A percentile compares a stretch with the other conserved stretches of the same genome.
Evolutionary conservation across 139 green algal species (phyloP).

Genomic region (Picochlorum sp.): DNA sequence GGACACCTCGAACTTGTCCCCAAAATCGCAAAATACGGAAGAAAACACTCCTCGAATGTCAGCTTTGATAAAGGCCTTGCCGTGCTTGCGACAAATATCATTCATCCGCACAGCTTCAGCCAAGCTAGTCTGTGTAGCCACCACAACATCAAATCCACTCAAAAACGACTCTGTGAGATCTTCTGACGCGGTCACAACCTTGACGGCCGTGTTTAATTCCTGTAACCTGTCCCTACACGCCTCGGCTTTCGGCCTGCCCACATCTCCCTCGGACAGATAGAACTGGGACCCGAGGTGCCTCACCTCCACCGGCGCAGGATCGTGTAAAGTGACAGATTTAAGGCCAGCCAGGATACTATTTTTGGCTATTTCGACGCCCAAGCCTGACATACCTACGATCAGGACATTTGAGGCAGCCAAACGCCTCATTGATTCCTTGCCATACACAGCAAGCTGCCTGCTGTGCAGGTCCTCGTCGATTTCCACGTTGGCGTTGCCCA

Average conservation of each 20-base stretch:
- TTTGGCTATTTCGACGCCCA: slow-evolving; percentile 94
- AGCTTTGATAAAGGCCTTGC: slow-evolving; percentile 76
- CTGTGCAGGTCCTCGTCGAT: slow-evolving; percentile 98
- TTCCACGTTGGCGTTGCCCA: slow-evolving; percentile 12
- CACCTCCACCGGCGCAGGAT: slow-evolving; percentile 42
- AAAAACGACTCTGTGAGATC: slow-evolving; percentile 62
- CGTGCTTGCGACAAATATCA: slow-evolving; percentile 63
- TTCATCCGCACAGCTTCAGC: slow-evolving; percentile 64
- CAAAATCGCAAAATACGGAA: slow-evolving; percentile 94
- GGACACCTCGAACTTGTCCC: slow-evolving; percentile 70
- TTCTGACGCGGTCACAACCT: slow-evolving; percentile 44
- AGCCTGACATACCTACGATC: slow-evolving; percentile 72
- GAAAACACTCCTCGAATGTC: slow-evolving; percentile 88
- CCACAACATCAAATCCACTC: slow-evolving; percentile 77
- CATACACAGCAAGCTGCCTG: slow-evolving; percentile 95
- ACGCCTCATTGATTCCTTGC: slow-evolving; percentile 83
- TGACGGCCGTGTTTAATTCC: slow-evolving; percentile 91
- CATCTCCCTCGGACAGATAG: slow-evolving; percentile 82
- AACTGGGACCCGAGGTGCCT: slow-evolving; percentile 86
- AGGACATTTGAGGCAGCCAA: slow-evolving; percentile 78
- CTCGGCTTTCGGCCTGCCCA: slow-evolving; percentile 81
- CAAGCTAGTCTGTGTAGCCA: slow-evolving; percentile 56
- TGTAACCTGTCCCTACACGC: slow-evolving; percentile 81
- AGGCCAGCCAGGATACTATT: slow-evolving; percentile 97
- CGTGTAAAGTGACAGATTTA: slow-evolving; percentile 81